phyloP scores from a whole-genome alignment of 2,329 filamentous ascomycete species.

The Colletotrichum paranaense region DNA sequence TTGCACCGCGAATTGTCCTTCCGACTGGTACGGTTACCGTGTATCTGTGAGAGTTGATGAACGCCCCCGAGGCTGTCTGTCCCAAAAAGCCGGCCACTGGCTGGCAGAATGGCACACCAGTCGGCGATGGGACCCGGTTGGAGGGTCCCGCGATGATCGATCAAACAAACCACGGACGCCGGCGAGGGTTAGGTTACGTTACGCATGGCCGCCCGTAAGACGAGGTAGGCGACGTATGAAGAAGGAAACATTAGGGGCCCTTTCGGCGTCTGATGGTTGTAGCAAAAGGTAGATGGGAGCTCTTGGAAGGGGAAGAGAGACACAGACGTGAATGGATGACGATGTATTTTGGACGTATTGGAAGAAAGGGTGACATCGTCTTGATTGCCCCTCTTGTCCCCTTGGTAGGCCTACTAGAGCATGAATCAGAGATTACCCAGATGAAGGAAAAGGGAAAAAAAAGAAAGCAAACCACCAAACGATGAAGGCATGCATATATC shows the following conservation, averaged over 20 bases:
- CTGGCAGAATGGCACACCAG: not conserved
- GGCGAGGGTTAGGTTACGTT: not conserved
- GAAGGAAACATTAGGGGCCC: not conserved
- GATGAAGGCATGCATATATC: not conserved
- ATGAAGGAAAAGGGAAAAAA: not conserved
- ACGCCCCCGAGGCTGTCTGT: not conserved
- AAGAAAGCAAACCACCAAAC: not conserved
- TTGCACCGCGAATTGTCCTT: not conserved
- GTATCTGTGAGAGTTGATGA: not conserved
- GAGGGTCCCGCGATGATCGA: not conserved
- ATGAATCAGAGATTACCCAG: not conserved
- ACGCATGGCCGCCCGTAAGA: not conserved
- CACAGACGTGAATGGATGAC: not conserved
- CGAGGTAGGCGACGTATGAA: not conserved
- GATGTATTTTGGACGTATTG: not conserved
- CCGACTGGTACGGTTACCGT: not conserved
- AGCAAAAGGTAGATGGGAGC: not conserved
- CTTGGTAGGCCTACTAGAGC: not conserved
- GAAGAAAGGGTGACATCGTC: not conserved
- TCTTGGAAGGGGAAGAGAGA: not conserved
- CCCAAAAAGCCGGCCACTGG: slow-evolving; percentile 3
- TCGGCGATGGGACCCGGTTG: not conserved
- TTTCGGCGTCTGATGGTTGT: not conserved
- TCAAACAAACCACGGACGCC: not conserved
- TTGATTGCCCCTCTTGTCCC: not conserved